These are phyloP conservation scores for Juglanconis oblonga DNA, from an alignment of 2,329 filamentous ascomycete genomes.

Conservation along the genomic window DNA sequence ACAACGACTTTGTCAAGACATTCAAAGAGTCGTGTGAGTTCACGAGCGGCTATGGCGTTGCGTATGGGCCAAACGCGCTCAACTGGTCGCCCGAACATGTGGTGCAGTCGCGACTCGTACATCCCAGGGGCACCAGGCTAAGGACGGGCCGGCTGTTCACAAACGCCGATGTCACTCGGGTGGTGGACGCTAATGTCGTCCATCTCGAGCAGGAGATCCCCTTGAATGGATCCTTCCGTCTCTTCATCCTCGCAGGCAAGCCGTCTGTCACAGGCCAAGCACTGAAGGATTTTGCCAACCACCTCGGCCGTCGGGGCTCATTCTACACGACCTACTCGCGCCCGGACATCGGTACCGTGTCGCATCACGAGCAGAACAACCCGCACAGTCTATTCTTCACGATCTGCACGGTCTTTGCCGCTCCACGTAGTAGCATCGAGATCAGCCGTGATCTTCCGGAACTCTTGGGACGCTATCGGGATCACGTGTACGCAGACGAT, in stretches of 20 bases:
- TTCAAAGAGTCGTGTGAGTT: constrained; percentile 93
- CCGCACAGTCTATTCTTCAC: constrained; percentile 83
- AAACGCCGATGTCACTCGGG: constrained; percentile 78
- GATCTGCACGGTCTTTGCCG: constrained; percentile 71
- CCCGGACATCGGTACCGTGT: constrained; percentile 58
- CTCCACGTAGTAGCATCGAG: constrained; percentile 66
- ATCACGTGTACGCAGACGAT: constrained; percentile 86
- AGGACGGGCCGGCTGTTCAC: constrained; percentile 72
- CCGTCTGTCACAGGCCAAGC: constrained; percentile 58
- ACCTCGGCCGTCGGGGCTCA: constrained; percentile 62
- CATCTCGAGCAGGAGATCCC: constrained; percentile 89
- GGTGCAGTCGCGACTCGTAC: constrained; percentile 67
- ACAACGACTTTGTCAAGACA: constrained; percentile 81
- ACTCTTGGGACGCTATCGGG: constrained; percentile 70
- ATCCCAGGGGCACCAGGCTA: constrained; percentile 63
- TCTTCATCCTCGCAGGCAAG: constrained; percentile 81
- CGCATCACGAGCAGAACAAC: constrained; percentile 78
- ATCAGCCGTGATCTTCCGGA: constrained; percentile 68
- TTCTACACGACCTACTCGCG: constrained; percentile 70
- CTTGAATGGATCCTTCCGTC: constrained; percentile 80
- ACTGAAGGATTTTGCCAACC: constrained; percentile 65
- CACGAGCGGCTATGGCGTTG: constrained; percentile 87
- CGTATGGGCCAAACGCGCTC: constrained; percentile 75
- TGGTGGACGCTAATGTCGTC: constrained; percentile 85
- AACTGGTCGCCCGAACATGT: constrained; percentile 78